These are phyloP conservation scores for Calonectria honghensis DNA, from an alignment of 2,329 filamentous ascomycete species.

Conservation along the genomic window DNA sequence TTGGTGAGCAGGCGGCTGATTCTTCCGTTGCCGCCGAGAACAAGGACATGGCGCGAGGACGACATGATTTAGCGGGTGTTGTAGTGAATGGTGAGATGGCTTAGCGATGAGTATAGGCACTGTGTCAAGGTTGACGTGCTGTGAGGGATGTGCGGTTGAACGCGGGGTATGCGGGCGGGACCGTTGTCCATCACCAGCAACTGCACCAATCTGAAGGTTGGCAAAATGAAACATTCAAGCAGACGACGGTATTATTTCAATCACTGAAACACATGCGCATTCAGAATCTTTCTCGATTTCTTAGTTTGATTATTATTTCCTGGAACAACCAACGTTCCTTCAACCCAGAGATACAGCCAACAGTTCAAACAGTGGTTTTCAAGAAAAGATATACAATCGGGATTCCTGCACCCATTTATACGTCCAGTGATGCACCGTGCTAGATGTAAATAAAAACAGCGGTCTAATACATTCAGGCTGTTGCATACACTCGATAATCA, in stretches of 20 bases:
- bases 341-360: background rate
- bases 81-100: background rate
- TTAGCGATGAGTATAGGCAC: background rate
- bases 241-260: background rate
- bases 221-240: background rate
- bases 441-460: background rate
- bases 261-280: background rate
- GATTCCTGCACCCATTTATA: background rate
- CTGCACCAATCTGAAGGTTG: background rate
- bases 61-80: constrained; percentile 40
- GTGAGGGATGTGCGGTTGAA: background rate
- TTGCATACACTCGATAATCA: background rate
- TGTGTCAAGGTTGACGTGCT: constrained; percentile 12
- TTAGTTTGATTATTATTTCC: background rate
- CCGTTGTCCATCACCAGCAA: background rate
- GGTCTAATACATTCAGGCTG: background rate
- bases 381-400: background rate
- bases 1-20: constrained; percentile 82
- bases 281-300: background rate
- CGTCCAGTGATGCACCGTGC: background rate
- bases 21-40: constrained; percentile 86
- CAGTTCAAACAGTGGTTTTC: background rate
- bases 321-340: background rate
- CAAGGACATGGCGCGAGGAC: constrained; percentile 69
- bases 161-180: constrained; percentile 20